phyloP scores from a whole-genome alignment of 441 rosid genomes.

The Euphorbia corollata region DNA sequence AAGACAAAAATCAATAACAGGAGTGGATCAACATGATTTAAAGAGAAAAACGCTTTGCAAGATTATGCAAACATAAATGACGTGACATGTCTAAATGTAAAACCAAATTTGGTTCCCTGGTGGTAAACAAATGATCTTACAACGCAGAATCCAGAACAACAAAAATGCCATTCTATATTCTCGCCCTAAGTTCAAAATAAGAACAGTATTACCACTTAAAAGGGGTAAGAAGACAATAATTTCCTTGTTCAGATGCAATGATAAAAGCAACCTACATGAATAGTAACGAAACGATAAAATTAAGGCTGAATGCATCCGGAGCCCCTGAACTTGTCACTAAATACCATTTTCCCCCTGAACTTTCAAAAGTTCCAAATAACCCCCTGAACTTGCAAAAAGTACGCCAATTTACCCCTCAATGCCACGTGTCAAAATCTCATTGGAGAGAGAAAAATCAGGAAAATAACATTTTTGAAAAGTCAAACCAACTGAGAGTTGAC shows the following conservation, averaged over 20 bases:
- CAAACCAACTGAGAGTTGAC: no score
- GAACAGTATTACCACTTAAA: not conserved
- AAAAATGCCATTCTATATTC: not conserved
- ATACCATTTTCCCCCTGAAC: no score
- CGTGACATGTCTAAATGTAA: not conserved
- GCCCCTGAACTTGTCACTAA: no score
- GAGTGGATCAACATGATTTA: conserved; percentile 1
- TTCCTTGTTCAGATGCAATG: not conserved
- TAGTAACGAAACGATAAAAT: no score
- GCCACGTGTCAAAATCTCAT: no score
- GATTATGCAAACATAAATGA: not conserved
- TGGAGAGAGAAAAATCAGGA: no score
- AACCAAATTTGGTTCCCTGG: not conserved
- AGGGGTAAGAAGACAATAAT: not conserved
- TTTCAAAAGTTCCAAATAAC: no score
- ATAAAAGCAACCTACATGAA: conserved; percentile 1
- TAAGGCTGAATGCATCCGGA: no score
- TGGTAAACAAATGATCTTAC: not conserved
- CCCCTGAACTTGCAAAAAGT: no score
- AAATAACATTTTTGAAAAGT: no score
- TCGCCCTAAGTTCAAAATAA: not conserved
- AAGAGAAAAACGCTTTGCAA: not conserved
- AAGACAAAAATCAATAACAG: conserved; percentile 22
- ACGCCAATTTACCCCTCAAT: no score
- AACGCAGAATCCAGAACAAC: not conserved